Base-by-base conservation (phyloP, 1,284 basidiomycete genomes). In the Cryptococcus sp. region DNA sequence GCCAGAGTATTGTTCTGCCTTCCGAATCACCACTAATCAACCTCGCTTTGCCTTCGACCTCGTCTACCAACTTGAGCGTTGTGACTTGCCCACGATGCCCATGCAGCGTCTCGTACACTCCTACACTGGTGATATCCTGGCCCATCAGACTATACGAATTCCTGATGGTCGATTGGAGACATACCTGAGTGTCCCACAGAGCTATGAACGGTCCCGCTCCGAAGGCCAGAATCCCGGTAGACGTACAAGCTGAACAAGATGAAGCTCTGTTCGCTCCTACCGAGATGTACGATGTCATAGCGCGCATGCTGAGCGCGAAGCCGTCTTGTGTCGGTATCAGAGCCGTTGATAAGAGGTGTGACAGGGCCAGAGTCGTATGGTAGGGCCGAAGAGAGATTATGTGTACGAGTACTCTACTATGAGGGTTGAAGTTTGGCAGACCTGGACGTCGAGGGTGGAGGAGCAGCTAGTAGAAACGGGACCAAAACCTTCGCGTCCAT, bases 1-100 rank as follows among this genome's bases (percentile, higher is more conserved):
- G 41, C 75, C 77, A 77, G 6, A 76, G 33, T 2, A 62, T 58
- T 1, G 75, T 56, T 10, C 73, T 66, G 1, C 91, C 91, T 52
- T 76, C 76, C 51, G 86, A 82, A 68, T 93, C 89, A 40, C 83
- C 85, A 45, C 82, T 85, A 37, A 83, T 72, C 50, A 94, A 57
- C 7, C 24, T 43, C 10, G 33, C 34, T 18, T 38, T 45, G 34
- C 43, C 43, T 41, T 42, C 36, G 35, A 21, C 69, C 56, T 24
- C 51, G 39, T 48, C 23, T 1, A 83, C 52, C 58, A 87, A 86
- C 50, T 82, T 81, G 42, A 91, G 77, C 31, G 82, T 84, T 31
- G 88, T 90, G 19, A 95, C 80, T n/a, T 80, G 65, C 4, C 81
- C 82, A 43, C 80, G 71, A 62, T 93, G 88, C 1, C 84, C 88